Evolutionary conservation across 2,329 filamentous ascomycete genomes (phyloP).

Genomic region (Epichloe sp.): DNA sequence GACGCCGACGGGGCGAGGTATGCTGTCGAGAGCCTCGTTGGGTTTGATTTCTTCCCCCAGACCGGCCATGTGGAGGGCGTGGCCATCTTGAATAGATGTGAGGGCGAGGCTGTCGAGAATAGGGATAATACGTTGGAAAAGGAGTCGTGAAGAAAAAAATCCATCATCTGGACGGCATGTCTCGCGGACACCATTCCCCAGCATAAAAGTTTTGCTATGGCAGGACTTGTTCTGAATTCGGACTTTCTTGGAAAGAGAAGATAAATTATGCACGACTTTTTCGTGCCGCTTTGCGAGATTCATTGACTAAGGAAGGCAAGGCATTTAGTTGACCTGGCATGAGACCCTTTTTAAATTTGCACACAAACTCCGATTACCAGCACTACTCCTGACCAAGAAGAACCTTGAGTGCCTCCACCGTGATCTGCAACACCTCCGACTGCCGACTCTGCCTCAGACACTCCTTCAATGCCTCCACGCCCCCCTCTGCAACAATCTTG

Average conservation of each 20-base stretch:
- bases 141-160: not conserved
- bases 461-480: constrained; percentile 54
- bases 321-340: not conserved
- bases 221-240: too few relatives aligned
- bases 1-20: constrained; percentile 43
- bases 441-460: constrained; percentile 56
- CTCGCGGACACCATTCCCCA: not conserved
- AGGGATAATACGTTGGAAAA: not conserved
- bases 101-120: constrained; percentile 15
- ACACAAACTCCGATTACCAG: not conserved
- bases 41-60: constrained; percentile 97
- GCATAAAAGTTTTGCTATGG: not conserved
- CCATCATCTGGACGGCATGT: too few relatives aligned
- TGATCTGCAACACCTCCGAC: constrained; percentile 56
- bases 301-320: too few relatives aligned
- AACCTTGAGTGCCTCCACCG: constrained; percentile 60
- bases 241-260: too few relatives aligned
- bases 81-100: constrained; percentile 47
- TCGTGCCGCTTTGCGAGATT: too few relatives aligned
- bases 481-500: constrained; percentile 50
- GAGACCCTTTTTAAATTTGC: not conserved
- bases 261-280: too few relatives aligned
- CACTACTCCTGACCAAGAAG: constrained; percentile 32
- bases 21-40: constrained; percentile 77
- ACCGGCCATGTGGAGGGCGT: constrained; percentile 59